A percentile compares a stretch with the other conserved stretches of the same genome.
Conservation (phyloP, 208 protist species). For the Trypanosoma brucei region DNA sequence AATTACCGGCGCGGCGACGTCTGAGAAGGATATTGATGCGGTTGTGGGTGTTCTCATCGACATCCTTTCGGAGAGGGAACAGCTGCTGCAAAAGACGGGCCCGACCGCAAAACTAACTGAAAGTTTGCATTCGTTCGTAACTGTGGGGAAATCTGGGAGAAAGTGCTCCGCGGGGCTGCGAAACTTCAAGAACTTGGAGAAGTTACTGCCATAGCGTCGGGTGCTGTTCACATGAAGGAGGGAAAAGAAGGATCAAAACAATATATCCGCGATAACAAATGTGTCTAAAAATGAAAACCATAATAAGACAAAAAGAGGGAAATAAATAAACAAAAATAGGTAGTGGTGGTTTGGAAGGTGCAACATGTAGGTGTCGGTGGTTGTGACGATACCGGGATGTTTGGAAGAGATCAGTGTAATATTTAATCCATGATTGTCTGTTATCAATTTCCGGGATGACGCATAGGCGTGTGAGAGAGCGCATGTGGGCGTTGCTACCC, state of each 20-base stretch:
- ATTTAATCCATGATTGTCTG: no score
- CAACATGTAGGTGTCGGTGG: no score
- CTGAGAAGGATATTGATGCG: conserved; percentile 31
- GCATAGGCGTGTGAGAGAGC: no score
- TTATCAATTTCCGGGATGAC: no score
- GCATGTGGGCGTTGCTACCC: no score
- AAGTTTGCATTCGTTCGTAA: conserved; percentile 48
- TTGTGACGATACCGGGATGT: no score
- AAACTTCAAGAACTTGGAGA: conserved; percentile 61
- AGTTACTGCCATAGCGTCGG: conserved; percentile 52
- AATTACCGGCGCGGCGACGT: conserved; percentile 29
- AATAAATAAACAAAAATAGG: no score
- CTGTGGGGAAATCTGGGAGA: conserved; percentile 24
- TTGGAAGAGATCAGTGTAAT: no score
- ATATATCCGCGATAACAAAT: conserved; percentile 7
- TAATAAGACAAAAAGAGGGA: neutral
- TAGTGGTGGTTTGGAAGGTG: no score
- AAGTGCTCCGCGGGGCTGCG: conserved; percentile 29
- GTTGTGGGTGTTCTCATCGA: conserved; percentile 59
- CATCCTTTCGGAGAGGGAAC: conserved; percentile 62
- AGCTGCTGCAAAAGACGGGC: conserved; percentile 33
- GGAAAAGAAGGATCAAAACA: conserved; percentile 7
- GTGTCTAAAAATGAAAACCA: neutral
- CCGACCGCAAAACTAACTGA: conserved; percentile 40
- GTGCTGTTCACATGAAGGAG: neutral